Evolutionary conservation across 2,329 filamentous ascomycete genomes (phyloP).

Genomic region (Helicocarpus griseus): DNA sequence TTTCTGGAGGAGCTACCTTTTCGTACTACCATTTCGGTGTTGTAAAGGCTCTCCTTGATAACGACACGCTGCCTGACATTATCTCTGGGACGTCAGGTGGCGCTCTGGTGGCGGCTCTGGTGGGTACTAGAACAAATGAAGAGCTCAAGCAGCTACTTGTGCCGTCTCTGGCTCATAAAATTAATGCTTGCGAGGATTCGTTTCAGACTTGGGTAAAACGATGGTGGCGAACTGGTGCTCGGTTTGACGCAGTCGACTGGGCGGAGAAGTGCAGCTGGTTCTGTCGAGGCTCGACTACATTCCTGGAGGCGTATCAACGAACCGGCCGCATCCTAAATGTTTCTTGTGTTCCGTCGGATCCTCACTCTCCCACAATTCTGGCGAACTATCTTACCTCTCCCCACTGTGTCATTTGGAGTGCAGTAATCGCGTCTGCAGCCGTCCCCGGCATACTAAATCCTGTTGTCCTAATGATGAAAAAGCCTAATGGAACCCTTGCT

Average conservation of each 20-base stretch:
- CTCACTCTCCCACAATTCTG: conserved; percentile 82
- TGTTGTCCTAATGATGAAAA: conserved; percentile 86
- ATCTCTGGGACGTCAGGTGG: conserved; percentile 96
- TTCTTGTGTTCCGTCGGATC: conserved; percentile 89
- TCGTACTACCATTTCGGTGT: conserved; percentile 97
- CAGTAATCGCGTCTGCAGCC: conserved; percentile 85
- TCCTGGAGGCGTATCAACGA: conserved; percentile 85
- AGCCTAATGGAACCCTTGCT: conserved; percentile 60
- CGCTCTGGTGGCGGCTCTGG: conserved; percentile 75
- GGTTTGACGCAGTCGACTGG: conserved; percentile 93
- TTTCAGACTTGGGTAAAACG: conserved; percentile 66
- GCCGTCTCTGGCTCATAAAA: conserved; percentile 73
- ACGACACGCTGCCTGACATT: conserved; percentile 76
- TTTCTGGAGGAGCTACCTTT: conserved; percentile 89
- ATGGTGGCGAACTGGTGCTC: conserved; percentile 87
- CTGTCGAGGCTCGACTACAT: conserved; percentile 81
- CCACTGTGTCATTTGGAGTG: conserved; percentile 97
- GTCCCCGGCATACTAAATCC: conserved; percentile 95
- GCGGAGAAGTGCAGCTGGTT: conserved; percentile 80
- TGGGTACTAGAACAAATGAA: conserved; percentile 83
- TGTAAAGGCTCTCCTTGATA: conserved; percentile 78
- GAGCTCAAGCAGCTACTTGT: conserved; percentile 79
- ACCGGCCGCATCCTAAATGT: conserved; percentile 94
- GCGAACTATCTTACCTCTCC: conserved; percentile 93
- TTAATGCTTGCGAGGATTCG: conserved; percentile 74